Conservation (phyloP, 306 rosid genomes). For the Ziziphus jujuba region DNA sequence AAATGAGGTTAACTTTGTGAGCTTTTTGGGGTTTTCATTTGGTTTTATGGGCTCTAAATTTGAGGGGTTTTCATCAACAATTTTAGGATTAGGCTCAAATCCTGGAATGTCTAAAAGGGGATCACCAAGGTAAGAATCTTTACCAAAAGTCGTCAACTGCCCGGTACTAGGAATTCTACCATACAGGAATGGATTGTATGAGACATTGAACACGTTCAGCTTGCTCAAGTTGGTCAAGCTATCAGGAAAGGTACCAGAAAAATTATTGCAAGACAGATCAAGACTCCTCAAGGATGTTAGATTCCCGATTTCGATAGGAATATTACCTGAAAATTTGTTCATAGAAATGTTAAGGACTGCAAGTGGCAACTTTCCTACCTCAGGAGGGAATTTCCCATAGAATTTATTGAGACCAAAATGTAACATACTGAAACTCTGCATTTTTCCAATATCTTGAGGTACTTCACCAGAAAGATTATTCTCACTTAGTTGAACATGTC, state of each 20-base stretch:
- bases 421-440: conserved; percentile 69
- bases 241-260: conserved; percentile 70
- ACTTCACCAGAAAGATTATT: conserved; percentile 68
- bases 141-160: conserved; percentile 71
- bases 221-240: conserved; percentile 58
- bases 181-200: conserved; percentile 67
- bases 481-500: conserved; percentile 77
- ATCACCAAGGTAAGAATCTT: conserved; percentile 62
- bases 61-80: conserved; percentile 35
- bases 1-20: conserved; percentile 32
- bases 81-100: no score
- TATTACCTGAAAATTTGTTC: conserved; percentile 74
- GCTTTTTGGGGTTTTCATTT: not conserved
- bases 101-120: conserved; percentile 59
- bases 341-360: conserved; percentile 57
- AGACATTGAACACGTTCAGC: conserved; percentile 83
- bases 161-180: conserved; percentile 54
- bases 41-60: conserved; percentile 3
- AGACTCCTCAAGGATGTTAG: conserved; percentile 60
- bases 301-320: conserved; percentile 58
- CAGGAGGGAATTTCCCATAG: conserved; percentile 65
- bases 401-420: conserved; percentile 64
- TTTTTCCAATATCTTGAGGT: conserved; percentile 59
- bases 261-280: conserved; percentile 81
- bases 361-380: conserved; percentile 55